Evolutionary conservation across 1,284 basidiomycete genomes (phyloP), one percentile per base, ranked within the genome.

Genomic region (Bondarzewia mesenterica): DNA sequence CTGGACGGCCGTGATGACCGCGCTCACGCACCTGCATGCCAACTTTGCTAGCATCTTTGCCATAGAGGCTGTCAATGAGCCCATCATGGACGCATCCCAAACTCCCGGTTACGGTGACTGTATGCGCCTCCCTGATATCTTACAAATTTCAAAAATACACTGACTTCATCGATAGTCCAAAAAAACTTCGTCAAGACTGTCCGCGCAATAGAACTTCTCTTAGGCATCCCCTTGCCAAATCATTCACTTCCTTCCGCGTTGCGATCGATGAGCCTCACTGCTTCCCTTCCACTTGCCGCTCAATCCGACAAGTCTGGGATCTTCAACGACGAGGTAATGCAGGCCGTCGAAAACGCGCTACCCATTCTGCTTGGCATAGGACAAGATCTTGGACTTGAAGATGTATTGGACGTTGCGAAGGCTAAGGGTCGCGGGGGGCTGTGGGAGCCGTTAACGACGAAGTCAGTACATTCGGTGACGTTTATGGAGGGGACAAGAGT

Each of bases 1-100:
- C 23, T 89, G 87, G 86, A 79, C 84, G 0, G 80, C 79, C 14
- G 82, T 89, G 22, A 87, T 89, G 81, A 82, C 87, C 0, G 63
- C 74, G 5, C 66, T 89, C 15, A 66, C 80, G 2, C 86, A 89
- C 56, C 63, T 85, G 16, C 81, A 89, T 58, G 72, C 84, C 5
- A 67, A 69, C 35, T 89, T 89, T 56, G 65, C 58, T 20, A 77
- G 68, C 25, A 85, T 85, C n/a, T 81, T 82, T 45, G 68, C 80
- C 0, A 84, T 89, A 27, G 73, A 89, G 57, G 85, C 85, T 1
- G 71, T 85, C 38, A 89, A 89, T 54, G 87, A 89, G 52, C 84
- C 84, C 0, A 77, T 84, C 53, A 81, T 78, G 80, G 64, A 88
- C 58, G 80, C 82, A 2, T 60, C 52, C 7, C 61, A 71, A 52